Conservation (phyloP, 2,329 filamentous ascomycete genomes). For the Botrytis cinerea region DNA sequence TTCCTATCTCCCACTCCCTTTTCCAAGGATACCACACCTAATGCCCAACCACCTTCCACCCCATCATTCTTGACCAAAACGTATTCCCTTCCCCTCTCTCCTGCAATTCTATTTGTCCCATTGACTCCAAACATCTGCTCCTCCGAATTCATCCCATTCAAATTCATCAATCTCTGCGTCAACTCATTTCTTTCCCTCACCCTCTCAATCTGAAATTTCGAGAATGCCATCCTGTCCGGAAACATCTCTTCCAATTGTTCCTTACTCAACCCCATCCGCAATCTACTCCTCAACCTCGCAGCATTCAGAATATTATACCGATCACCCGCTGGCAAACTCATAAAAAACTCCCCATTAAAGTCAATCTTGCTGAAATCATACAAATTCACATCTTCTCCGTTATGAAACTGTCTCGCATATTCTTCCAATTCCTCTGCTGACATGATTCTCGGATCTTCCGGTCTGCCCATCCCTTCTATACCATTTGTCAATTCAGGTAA, state of each 20-base stretch:
- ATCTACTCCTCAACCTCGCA: constrained; percentile 78
- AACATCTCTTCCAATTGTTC: constrained; percentile 97
- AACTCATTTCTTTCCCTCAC: constrained; percentile 91
- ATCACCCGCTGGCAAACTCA: constrained; percentile 84
- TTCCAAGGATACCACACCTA: constrained; percentile 87
- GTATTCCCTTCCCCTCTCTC: constrained; percentile 90
- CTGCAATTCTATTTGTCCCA: constrained; percentile 66
- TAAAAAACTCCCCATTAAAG: constrained; percentile 94
- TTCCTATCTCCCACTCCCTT: constrained; percentile 77
- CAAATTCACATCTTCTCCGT: constrained; percentile 84
- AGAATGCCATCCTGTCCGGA: constrained; percentile 95
- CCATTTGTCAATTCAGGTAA: constrained; percentile 79
- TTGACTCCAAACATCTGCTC: constrained; percentile 64
- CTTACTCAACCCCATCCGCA: constrained; percentile 95
- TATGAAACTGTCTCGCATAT: constrained; percentile 89
- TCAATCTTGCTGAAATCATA: constrained; percentile 99
- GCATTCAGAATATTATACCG: constrained; percentile 98
- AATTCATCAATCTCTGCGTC: constrained; percentile 90
- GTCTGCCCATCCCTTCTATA: constrained; percentile 82
- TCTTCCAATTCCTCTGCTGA: constrained; percentile 90
- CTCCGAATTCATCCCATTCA: constrained; percentile 83
- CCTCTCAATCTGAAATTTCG: constrained; percentile 91
- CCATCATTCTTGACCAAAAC: constrained; percentile 95
- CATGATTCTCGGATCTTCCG: constrained; percentile 95
- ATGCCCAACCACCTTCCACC: constrained; percentile 91